Percentiles rank a stretch among this genome's conserved stretches.
phyloP scores from a whole-genome alignment of 768 basidiomycete species.

The Crassisporium funariophilum region DNA sequence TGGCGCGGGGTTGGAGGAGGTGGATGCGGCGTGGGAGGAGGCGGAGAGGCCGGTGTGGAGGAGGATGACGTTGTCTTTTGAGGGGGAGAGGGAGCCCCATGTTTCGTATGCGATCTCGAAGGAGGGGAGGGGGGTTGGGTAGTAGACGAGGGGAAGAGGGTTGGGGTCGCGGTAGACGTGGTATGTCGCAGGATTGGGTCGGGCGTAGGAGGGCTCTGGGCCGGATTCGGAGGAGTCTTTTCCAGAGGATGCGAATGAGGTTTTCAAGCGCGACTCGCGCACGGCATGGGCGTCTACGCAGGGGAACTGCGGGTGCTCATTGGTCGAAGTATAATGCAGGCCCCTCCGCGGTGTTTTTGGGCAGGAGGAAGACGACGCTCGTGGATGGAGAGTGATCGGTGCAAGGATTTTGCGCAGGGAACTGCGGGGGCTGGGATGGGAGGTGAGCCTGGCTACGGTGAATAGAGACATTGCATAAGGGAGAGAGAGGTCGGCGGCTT shows the following conservation, averaged over 20 bases:
- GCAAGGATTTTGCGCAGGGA: too few relatives aligned
- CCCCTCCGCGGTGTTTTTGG: too few relatives aligned
- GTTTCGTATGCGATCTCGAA: constrained; percentile 97
- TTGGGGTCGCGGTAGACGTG: constrained; percentile 59
- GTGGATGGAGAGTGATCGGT: too few relatives aligned
- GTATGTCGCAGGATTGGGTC: constrained; percentile 78
- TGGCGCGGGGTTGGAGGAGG: constrained; percentile 69
- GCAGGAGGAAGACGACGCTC: too few relatives aligned
- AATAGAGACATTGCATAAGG: too few relatives aligned
- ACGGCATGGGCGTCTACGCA: constrained; percentile 84
- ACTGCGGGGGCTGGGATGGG: too few relatives aligned
- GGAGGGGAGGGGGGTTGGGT: constrained; percentile 53
- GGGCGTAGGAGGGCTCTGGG: constrained; percentile 82
- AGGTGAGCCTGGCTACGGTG: too few relatives aligned
- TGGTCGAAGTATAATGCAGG: constrained; percentile 8
- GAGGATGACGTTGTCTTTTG: constrained; percentile 86
- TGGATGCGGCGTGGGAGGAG: constrained; percentile 92
- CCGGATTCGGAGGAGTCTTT: constrained; percentile 47
- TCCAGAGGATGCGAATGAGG: constrained; percentile 25
- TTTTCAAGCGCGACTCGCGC: constrained; percentile 56
- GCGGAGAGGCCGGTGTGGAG: constrained; percentile 96
- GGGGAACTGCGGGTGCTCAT: constrained; percentile 49
- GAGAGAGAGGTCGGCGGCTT: too few relatives aligned
- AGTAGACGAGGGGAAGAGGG: constrained; percentile 67
- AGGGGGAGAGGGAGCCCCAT: constrained; percentile 86